Percentiles rank a stretch among this genome's conserved stretches.
Evolutionary conservation across 805 yeast species (phyloP).

Genomic region (Zygosaccharomyces siamensis): DNA sequence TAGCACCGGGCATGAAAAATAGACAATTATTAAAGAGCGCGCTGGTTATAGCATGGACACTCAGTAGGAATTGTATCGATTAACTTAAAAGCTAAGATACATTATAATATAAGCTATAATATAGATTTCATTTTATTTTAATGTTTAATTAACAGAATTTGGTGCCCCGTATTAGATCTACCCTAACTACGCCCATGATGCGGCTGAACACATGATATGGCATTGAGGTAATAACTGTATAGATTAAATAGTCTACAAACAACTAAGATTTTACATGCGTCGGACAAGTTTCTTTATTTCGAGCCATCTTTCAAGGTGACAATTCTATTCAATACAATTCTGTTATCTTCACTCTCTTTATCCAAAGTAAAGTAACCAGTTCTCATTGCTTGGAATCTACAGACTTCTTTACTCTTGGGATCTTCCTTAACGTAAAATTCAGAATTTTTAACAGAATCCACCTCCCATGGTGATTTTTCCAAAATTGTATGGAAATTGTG

Average conservation of each 20-base stretch:
- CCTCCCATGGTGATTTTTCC: slow-evolving; percentile 69
- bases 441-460: slow-evolving; percentile 49
- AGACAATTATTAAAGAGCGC: too few relatives aligned
- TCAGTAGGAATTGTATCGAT: too few relatives aligned
- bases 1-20: background rate
- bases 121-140: too few relatives aligned
- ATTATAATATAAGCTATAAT: too few relatives aligned
- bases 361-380: slow-evolving; percentile 94
- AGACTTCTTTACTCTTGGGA: slow-evolving; percentile 62
- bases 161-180: too few relatives aligned
- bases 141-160: too few relatives aligned
- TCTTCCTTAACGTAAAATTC: slow-evolving; percentile 71
- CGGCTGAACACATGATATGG: background rate
- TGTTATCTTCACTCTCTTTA: slow-evolving; percentile 59
- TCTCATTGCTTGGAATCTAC: slow-evolving; percentile 95
- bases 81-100: too few relatives aligned
- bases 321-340: slow-evolving; percentile 77
- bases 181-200: background rate
- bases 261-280: background rate
- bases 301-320: slow-evolving; percentile 83
- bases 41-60: too few relatives aligned
- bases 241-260: background rate
- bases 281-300: slow-evolving; percentile 30
- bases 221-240: background rate
- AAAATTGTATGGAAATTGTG: slow-evolving; percentile 66